Conservation (phyloP, 2,329 filamentous ascomycete species). For the Teratosphaeria zuluensis region DNA sequence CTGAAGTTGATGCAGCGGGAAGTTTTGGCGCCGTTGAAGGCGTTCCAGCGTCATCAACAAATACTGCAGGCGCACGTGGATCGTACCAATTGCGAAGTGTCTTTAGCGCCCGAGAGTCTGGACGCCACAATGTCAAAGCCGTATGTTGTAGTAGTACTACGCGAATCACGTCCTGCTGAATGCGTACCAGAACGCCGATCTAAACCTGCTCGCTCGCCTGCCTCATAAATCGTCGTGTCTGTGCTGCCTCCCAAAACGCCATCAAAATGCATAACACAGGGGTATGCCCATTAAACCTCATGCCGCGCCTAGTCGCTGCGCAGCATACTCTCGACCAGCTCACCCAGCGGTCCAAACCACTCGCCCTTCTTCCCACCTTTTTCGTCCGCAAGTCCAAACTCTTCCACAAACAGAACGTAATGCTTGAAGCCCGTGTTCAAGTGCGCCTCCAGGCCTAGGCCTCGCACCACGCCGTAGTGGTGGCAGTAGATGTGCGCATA, state of each 20-base stretch:
- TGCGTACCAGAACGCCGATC: neutral
- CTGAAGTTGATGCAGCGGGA: too few species aligned
- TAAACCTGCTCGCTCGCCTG: neutral
- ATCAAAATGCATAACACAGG: neutral
- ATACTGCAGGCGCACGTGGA: too few species aligned
- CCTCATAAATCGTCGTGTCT: neutral
- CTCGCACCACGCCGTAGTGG: conserved; percentile 92
- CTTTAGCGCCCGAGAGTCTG: neutral
- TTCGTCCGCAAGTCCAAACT: conserved; percentile 82
- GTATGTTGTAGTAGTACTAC: neutral
- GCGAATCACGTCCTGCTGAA: neutral
- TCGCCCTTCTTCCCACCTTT: conserved; percentile 53
- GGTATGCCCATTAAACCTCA: neutral
- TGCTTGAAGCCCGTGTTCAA: conserved; percentile 99
- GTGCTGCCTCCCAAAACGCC: neutral
- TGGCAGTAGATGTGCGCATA: conserved; percentile 98
- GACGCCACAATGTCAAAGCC: neutral
- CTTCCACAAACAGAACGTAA: conserved; percentile 96
- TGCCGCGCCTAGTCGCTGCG: conserved; percentile 60
- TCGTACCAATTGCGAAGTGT: neutral
- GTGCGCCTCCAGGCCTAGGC: conserved; percentile 90
- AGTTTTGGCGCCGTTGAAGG: too few species aligned
- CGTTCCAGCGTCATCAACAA: too few species aligned
- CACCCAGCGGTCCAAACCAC: conserved; percentile 91
- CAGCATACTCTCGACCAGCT: conserved; percentile 96